Evolutionary conservation across 208 protist genomes (phyloP).

Genomic region (Cochliopodium minus): DNA sequence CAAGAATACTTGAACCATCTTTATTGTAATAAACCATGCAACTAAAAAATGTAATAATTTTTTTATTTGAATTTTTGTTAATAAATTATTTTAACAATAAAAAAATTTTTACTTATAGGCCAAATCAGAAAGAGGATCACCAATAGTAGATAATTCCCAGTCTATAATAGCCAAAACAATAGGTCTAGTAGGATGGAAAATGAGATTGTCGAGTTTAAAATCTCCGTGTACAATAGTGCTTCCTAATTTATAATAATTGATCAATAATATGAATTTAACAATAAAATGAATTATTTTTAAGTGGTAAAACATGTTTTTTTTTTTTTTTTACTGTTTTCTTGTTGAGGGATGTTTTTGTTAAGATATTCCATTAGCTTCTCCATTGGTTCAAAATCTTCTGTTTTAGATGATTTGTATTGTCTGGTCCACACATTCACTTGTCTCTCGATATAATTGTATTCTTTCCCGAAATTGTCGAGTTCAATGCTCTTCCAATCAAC

Average conservation of each 20-base stretch:
- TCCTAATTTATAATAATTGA: not conserved
- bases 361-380: conserved; percentile 30
- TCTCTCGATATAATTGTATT: conserved; percentile 11
- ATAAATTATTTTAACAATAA: conserved; percentile 8
- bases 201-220: conserved; percentile 34
- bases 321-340: not conserved
- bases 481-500: conserved; percentile 13
- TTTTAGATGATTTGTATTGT: conserved; percentile 24
- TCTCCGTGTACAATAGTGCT: conserved; percentile 27
- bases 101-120: conserved; percentile 29
- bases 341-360: conserved; percentile 22
- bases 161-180: conserved; percentile 45
- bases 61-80: conserved; percentile 12
- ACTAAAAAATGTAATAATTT: not conserved
- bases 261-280: conserved; percentile 3
- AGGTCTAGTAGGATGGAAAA: conserved; percentile 42
- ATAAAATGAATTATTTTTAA: conserved; percentile 6
- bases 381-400: conserved; percentile 19
- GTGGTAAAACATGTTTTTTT: not conserved
- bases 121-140: conserved; percentile 37
- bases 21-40: not conserved
- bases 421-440: conserved; percentile 22
- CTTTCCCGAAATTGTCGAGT: conserved; percentile 9
- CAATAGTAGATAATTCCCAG: conserved; percentile 56
- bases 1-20: no score